Evolutionary conservation across 2,329 filamentous ascomycete species (phyloP).

Genomic region (Trichothecium roseum): DNA sequence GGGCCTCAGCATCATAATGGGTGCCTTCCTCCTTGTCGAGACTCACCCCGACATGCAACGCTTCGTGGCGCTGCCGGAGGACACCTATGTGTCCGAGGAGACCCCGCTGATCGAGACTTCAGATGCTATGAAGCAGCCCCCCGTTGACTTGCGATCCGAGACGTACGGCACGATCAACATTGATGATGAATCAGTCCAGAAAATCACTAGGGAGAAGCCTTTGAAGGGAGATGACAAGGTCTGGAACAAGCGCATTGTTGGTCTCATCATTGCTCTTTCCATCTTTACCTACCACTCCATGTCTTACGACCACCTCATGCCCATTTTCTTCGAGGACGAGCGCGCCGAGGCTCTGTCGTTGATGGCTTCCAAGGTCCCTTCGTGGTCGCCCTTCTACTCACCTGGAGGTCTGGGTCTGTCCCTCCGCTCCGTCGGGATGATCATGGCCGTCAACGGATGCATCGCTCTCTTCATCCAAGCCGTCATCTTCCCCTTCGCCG

Average conservation of each 20-base stretch:
- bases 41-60: constrained; percentile 78
- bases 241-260: constrained; percentile 54
- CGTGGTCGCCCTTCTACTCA: constrained; percentile 39
- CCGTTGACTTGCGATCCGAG: constrained; percentile 65
- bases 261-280: constrained; percentile 70
- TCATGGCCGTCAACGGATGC: constrained; percentile 47
- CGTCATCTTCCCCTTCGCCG: constrained; percentile 50
- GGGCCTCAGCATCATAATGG: constrained; percentile 66
- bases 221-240: constrained; percentile 23
- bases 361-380: constrained; percentile 19
- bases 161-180: constrained; percentile 63
- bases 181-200: constrained; percentile 37
- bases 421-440: constrained; percentile 50
- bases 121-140: constrained; percentile 61
- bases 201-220: constrained; percentile 20
- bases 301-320: constrained; percentile 85
- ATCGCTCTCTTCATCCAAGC: constrained; percentile 51
- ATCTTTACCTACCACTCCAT: constrained; percentile 94
- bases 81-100: constrained; percentile 48
- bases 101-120: constrained; percentile 69
- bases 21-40: constrained; percentile 75
- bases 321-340: constrained; percentile 84
- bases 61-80: constrained; percentile 31
- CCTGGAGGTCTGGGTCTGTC: constrained; percentile 54
- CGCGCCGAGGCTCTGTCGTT: constrained; percentile 25